A percentile compares a stretch with the other conserved stretches of the same genome.
Evolutionary conservation across 805 yeast species (phyloP).

Genomic region (Kazachstania africana): DNA sequence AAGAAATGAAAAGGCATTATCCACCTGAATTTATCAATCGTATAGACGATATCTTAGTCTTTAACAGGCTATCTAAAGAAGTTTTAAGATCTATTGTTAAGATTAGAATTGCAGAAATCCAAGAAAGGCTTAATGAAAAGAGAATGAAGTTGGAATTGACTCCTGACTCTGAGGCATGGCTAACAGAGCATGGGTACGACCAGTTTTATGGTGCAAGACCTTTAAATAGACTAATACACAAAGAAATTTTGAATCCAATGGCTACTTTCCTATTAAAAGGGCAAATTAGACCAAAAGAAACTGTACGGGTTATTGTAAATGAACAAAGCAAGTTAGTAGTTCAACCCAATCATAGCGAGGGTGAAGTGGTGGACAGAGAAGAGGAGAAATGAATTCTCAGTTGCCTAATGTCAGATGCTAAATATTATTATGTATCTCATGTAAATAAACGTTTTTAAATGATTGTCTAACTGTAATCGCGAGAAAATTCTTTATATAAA

Average conservation of each 20-base stretch:
- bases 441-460: no score
- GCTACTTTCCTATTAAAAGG: slow-evolving; percentile 74
- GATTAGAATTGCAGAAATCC: slow-evolving; percentile 71
- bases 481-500: no score
- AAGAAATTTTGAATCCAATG: slow-evolving; percentile 75
- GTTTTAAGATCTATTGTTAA: slow-evolving; percentile 76
- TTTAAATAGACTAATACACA: slow-evolving; percentile 79
- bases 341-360: slow-evolving; percentile 34
- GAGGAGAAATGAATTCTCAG: slow-evolving; percentile 8
- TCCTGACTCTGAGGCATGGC: slow-evolving; percentile 61
- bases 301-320: slow-evolving; percentile 37
- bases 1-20: slow-evolving; percentile 57
- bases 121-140: slow-evolving; percentile 65
- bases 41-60: slow-evolving; percentile 85
- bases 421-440: no score
- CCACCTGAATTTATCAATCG: slow-evolving; percentile 95
- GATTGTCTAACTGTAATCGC: no score
- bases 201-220: slow-evolving; percentile 94
- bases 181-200: slow-evolving; percentile 82
- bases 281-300: slow-evolving; percentile 49
- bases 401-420: slow-evolving; percentile 1
- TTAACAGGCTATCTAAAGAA: slow-evolving; percentile 73
- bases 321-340: slow-evolving; percentile 34
- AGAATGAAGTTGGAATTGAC: slow-evolving; percentile 51
- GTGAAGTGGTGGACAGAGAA: slow-evolving; percentile 17